Percentiles rank a stretch among this genome's conserved stretches.
phyloP scores from a whole-genome alignment of 2,329 filamentous ascomycete genomes.

The Penicillium polonicum region DNA sequence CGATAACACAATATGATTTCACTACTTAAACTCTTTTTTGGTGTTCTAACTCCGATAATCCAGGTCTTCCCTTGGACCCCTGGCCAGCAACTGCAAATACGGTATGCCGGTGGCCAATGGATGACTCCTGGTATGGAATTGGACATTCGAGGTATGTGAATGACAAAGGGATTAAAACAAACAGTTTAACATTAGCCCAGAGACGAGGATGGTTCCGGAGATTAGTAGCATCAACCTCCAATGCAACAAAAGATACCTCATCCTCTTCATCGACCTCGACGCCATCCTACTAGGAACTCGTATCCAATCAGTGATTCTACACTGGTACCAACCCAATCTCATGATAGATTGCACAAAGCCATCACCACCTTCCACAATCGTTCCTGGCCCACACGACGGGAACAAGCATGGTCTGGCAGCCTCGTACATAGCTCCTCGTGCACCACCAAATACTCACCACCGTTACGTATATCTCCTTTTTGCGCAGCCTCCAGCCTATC shows the following conservation, averaged over 20 bases:
- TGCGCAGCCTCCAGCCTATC: conserved; percentile 25
- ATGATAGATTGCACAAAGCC: conserved; percentile 4
- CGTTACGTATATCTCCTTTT: conserved; percentile 37
- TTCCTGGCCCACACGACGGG: conserved; percentile 1
- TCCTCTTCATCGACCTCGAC: conserved; percentile 29
- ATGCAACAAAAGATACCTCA: conserved; percentile 16
- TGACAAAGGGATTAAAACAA: not conserved
- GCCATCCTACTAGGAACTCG: conserved; percentile 15
- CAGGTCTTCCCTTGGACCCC: not conserved
- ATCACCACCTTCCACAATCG: not conserved
- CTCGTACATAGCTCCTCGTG: conserved; percentile 32
- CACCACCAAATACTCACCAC: conserved; percentile 28
- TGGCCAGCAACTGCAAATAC: conserved; percentile 15
- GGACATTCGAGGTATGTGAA: conserved; percentile 7
- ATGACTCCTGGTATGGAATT: conserved; percentile 21
- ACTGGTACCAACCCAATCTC: conserved; percentile 31
- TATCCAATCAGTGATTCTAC: conserved; percentile 23
- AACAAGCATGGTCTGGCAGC: not conserved
- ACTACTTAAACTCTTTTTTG: not conserved
- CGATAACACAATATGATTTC: not conserved
- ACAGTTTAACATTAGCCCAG: conserved; percentile 1
- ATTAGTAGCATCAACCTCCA: conserved; percentile 17
- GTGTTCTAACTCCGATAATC: not conserved
- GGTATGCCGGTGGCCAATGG: conserved; percentile 21
- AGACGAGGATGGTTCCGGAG: conserved; percentile 14